phyloP scores from a whole-genome alignment of 805 yeast species.

The Candida maesae region DNA sequence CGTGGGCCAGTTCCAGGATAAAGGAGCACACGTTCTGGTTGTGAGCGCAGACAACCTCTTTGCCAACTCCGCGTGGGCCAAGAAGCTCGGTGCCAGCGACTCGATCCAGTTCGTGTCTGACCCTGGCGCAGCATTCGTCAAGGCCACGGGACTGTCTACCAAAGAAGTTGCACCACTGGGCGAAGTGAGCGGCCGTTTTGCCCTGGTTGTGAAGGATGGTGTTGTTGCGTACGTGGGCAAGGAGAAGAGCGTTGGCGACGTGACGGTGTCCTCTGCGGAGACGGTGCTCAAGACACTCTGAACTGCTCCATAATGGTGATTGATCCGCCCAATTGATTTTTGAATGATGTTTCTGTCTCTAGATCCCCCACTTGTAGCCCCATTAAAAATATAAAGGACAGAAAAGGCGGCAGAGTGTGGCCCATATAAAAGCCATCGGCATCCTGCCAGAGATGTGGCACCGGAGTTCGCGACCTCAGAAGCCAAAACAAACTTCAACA shows the following conservation, averaged over 20 bases:
- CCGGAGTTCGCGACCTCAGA: no score
- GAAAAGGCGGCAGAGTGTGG: no score
- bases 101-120: conserved; percentile 61
- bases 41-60: conserved; percentile 68
- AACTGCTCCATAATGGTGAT: conserved; percentile 1
- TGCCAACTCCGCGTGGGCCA: conserved; percentile 62
- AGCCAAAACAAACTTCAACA: neutral
- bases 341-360: neutral
- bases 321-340: neutral
- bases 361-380: no score
- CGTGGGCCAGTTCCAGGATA: conserved; percentile 43
- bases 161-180: conserved; percentile 55
- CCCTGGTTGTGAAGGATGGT: conserved; percentile 59
- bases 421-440: no score
- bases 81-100: conserved; percentile 30
- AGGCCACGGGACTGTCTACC: conserved; percentile 45
- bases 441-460: no score
- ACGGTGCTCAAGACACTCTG: conserved; percentile 30
- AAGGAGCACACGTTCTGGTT: conserved; percentile 58
- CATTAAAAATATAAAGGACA: no score
- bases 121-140: conserved; percentile 53
- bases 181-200: conserved; percentile 48
- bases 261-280: conserved; percentile 34
- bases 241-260: conserved; percentile 35
- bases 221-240: conserved; percentile 40